These are phyloP conservation scores for Penicillium carneum DNA, from an alignment of 2,329 filamentous ascomycete genomes.

Conservation along the genomic window DNA sequence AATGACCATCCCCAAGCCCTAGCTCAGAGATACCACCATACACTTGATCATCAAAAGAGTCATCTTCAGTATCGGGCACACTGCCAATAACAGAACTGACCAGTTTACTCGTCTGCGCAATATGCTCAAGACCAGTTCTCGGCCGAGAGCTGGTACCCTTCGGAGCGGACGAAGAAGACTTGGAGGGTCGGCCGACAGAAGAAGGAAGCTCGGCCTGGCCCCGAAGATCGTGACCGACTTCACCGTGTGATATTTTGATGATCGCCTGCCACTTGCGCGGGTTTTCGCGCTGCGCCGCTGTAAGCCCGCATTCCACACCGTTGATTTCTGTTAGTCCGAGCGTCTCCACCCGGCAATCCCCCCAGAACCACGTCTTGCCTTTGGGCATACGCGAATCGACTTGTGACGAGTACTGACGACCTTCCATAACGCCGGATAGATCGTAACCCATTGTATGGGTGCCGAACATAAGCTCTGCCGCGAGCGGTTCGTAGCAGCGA, in stretches of 20 bases:
- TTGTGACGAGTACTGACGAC: constrained; percentile 55
- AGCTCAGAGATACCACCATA: neutral
- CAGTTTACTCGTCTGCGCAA: constrained; percentile 50
- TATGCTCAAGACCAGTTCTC: constrained; percentile 38
- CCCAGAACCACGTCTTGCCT: constrained; percentile 64
- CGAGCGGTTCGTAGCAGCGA: constrained; percentile 61
- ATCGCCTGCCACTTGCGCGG: constrained; percentile 57
- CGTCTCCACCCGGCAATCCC: constrained; percentile 62
- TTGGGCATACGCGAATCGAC: constrained; percentile 59
- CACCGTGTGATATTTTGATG: constrained; percentile 55
- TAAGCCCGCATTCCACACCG: constrained; percentile 58
- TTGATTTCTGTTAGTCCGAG: constrained; percentile 64
- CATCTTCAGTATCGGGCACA: neutral
- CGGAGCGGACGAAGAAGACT: constrained; percentile 5
- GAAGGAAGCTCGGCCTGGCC: constrained; percentile 39
- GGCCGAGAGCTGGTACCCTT: neutral
- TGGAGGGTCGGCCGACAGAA: constrained; percentile 12
- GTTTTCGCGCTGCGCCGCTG: constrained; percentile 54
- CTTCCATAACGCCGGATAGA: constrained; percentile 55
- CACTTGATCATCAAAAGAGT: constrained; percentile 1
- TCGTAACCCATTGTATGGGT: constrained; percentile 54
- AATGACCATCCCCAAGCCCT: neutral
- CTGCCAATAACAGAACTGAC: constrained; percentile 39
- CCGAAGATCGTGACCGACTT: constrained; percentile 31
- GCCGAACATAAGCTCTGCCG: constrained; percentile 57